Evolutionary conservation across 352 stramenopile genomes (phyloP).

Genomic region (Pilasporangium apinafurcum): DNA sequence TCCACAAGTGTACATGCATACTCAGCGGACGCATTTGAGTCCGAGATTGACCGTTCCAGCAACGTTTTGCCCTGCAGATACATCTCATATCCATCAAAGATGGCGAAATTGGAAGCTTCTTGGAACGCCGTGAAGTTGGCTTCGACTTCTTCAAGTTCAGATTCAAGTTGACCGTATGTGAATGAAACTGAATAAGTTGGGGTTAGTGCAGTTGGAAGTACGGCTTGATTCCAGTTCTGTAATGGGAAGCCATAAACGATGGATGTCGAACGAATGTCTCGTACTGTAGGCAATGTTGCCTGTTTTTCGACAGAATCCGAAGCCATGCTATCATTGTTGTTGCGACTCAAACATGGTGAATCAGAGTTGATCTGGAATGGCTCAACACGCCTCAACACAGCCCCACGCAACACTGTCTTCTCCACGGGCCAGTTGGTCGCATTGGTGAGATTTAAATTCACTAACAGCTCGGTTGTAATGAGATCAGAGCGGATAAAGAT

Average conservation of each 20-base stretch:
- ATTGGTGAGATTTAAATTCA: conserved; percentile 1
- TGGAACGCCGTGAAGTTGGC: not conserved
- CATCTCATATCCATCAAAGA: not conserved
- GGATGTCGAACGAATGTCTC: not conserved
- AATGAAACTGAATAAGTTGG: not conserved
- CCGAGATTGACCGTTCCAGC: too few relatives aligned
- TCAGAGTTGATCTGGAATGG: conserved; percentile 22
- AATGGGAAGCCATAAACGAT: not conserved
- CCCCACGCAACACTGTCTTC: conserved; percentile 26
- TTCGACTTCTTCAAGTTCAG: too few relatives aligned
- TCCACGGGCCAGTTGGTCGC: conserved; percentile 12
- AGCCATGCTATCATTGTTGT: not conserved
- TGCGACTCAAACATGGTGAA: conserved; percentile 13
- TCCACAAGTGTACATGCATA: not conserved
- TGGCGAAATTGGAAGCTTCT: not conserved
- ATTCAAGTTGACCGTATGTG: not conserved
- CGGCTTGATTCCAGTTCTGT: not conserved
- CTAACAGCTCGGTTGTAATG: conserved; percentile 2
- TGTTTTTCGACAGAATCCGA: too few relatives aligned
- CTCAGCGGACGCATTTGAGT: too few relatives aligned
- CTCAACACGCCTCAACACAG: conserved; percentile 13
- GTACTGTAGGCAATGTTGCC: not conserved
- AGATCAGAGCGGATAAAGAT: conserved; percentile 26
- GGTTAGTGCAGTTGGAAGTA: not conserved
- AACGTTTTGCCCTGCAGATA: not conserved